Evolutionary conservation across 108 stramenopile genomes (phyloP).

Genomic region (Nitzschia sp.): DNA sequence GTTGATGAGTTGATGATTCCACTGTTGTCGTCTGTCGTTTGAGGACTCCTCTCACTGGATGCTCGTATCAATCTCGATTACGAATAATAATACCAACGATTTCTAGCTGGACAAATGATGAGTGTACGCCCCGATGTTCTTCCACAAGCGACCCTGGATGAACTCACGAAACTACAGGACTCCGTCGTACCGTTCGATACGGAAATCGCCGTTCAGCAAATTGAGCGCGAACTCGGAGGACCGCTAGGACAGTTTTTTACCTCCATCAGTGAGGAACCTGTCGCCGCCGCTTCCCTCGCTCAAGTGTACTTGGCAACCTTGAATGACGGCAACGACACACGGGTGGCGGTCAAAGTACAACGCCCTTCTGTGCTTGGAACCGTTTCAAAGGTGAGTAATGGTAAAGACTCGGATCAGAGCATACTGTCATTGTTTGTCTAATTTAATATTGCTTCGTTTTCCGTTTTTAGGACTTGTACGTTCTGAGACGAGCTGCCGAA

Average conservation of each 20-base stretch:
- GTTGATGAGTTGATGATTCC: too few species aligned
- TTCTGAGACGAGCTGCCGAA: slow-evolving; percentile 84
- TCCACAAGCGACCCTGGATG: slow-evolving; percentile 87
- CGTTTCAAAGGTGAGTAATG: too few species aligned
- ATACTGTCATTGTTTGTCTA: too few species aligned
- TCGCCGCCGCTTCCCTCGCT: slow-evolving; percentile 85
- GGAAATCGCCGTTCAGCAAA: slow-evolving; percentile 72
- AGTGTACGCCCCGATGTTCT: slow-evolving; percentile 91
- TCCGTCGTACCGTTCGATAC: slow-evolving; percentile 88
- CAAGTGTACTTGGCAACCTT: slow-evolving; percentile 88
- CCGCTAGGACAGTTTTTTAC: slow-evolving; percentile 87
- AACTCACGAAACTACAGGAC: slow-evolving; percentile 89
- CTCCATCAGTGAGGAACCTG: slow-evolving; percentile 83
- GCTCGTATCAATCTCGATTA: too few species aligned
- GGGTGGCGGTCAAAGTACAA: slow-evolving; percentile 91
- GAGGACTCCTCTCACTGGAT: too few species aligned
- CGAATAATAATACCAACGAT: too few species aligned
- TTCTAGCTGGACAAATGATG: slow-evolving; percentile 90
- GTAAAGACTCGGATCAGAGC: too few species aligned
- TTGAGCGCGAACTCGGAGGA: slow-evolving; percentile 84
- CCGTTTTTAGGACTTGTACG: slow-evolving; percentile 90
- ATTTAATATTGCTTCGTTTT: too few species aligned
- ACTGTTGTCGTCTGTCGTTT: too few species aligned
- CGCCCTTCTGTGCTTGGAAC: slow-evolving; percentile 77
- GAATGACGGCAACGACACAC: slow-evolving; percentile 73